Evolutionary conservation across 495 filamentous ascomycete species (phyloP).

Genomic region (Neurospora sp.): DNA sequence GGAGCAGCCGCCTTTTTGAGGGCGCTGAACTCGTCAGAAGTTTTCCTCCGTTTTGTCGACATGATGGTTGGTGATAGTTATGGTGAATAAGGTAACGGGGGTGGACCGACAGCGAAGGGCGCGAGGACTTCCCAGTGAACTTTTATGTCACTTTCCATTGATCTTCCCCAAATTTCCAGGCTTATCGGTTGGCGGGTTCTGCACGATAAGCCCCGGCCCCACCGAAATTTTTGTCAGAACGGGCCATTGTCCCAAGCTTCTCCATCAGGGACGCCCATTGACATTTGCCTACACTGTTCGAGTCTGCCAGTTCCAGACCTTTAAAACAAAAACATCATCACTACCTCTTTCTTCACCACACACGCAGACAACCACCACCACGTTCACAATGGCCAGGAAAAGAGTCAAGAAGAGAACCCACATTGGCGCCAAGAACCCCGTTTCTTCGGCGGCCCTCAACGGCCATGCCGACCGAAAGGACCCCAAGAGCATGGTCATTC

Average conservation of each 20-base stretch:
- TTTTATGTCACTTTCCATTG: neutral
- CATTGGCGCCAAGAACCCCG: constrained; percentile 54
- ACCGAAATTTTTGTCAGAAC: constrained; percentile 16
- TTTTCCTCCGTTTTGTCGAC: constrained; percentile 21
- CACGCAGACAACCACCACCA: neutral
- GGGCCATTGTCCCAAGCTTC: neutral
- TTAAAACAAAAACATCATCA: neutral
- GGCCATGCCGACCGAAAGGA: constrained; percentile 41
- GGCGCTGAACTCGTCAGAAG: constrained; percentile 3
- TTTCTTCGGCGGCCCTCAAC: constrained; percentile 19
- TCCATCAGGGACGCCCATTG: neutral
- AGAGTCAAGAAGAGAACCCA: constrained; percentile 88
- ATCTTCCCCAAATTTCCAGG: constrained; percentile 1
- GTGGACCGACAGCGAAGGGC: neutral
- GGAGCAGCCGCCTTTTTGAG: neutral
- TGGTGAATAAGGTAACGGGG: neutral
- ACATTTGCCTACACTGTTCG: neutral
- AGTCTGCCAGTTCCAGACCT: neutral
- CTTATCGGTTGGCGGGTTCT: constrained; percentile 7
- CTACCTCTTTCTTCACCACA: neutral
- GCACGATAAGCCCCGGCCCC: constrained; percentile 19
- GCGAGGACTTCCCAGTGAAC: neutral
- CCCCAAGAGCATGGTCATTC: constrained; percentile 97
- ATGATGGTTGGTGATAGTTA: constrained; percentile 6
- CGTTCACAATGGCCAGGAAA: constrained; percentile 61